These are phyloP conservation scores for Bimuria novae-zelandiae DNA, from an alignment of 2,329 filamentous ascomycete species.

Conservation along the genomic window DNA sequence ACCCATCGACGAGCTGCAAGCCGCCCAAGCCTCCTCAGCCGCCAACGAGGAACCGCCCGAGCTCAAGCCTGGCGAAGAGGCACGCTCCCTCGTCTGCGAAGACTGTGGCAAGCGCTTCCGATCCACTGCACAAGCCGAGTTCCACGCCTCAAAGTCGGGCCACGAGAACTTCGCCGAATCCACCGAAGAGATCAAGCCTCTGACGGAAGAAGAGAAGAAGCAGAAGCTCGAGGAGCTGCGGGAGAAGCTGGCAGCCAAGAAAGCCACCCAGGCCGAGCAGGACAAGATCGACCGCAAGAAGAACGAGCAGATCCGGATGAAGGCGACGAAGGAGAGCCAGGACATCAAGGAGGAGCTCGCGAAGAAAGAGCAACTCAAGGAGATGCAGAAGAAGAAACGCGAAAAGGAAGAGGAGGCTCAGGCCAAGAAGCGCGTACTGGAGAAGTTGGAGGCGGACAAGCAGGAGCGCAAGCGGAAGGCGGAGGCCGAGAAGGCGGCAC, in stretches of 20 bases:
- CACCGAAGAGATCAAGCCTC: slow-evolving; percentile 84
- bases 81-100: slow-evolving; percentile 86
- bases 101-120: slow-evolving; percentile 93
- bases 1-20: slow-evolving; percentile 77
- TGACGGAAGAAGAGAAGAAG: slow-evolving; percentile 91
- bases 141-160: slow-evolving; percentile 87
- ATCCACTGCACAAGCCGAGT: slow-evolving; percentile 79
- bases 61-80: slow-evolving; percentile 71
- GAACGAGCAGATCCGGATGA: slow-evolving; percentile 84
- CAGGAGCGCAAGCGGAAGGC: slow-evolving; percentile 83
- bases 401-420: slow-evolving; percentile 87
- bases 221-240: slow-evolving; percentile 76
- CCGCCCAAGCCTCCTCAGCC: slow-evolving; percentile 43
- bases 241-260: slow-evolving; percentile 73
- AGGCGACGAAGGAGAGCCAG: slow-evolving; percentile 86
- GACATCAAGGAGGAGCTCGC: slow-evolving; percentile 87
- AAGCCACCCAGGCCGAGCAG: slow-evolving; percentile 66
- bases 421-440: slow-evolving; percentile 86
- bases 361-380: slow-evolving; percentile 89
- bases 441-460: slow-evolving; percentile 94
- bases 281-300: slow-evolving; percentile 83
- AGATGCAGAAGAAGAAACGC: slow-evolving; percentile 80
- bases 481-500: slow-evolving; percentile 80
- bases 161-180: slow-evolving; percentile 93
- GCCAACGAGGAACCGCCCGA: slow-evolving; percentile 61